Evolutionary conservation across 257 asterid species (phyloP).

Genomic region (Cynanchum wilfordii): DNA sequence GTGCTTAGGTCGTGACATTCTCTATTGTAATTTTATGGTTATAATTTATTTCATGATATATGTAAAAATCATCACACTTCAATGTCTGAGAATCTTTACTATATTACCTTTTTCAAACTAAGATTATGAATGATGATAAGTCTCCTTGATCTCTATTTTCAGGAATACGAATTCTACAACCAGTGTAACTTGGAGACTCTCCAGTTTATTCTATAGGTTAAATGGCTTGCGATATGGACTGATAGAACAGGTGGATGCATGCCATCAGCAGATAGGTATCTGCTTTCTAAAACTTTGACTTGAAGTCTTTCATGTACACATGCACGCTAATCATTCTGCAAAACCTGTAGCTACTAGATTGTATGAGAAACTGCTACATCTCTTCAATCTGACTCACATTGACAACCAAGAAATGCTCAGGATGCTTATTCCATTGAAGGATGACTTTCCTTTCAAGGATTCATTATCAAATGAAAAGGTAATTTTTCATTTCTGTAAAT

Average conservation of each 20-base stretch:
- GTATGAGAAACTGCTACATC: conserved; percentile 35
- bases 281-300: background rate
- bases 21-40: background rate
- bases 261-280: conserved; percentile 57
- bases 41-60: background rate
- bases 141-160: conserved; percentile 23
- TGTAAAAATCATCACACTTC: background rate
- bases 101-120: background rate
- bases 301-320: background rate
- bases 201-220: conserved; percentile 42
- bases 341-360: conserved; percentile 40
- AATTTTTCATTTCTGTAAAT: background rate
- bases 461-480: conserved; percentile 40
- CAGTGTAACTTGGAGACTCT: conserved; percentile 47
- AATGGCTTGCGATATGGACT: conserved; percentile 37
- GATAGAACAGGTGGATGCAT: conserved; percentile 26
- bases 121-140: background rate
- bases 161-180: conserved; percentile 40
- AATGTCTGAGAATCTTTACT: background rate
- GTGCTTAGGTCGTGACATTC: too few species aligned
- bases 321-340: conserved; percentile 1
- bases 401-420: conserved; percentile 55
- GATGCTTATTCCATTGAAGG: conserved; percentile 39
- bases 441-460: conserved; percentile 43
- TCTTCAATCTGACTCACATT: conserved; percentile 32